These are phyloP conservation scores for Zygosaccharomyces pseudobailii DNA, from an alignment of 1,139 yeast genomes.

Conservation along the genomic window DNA sequence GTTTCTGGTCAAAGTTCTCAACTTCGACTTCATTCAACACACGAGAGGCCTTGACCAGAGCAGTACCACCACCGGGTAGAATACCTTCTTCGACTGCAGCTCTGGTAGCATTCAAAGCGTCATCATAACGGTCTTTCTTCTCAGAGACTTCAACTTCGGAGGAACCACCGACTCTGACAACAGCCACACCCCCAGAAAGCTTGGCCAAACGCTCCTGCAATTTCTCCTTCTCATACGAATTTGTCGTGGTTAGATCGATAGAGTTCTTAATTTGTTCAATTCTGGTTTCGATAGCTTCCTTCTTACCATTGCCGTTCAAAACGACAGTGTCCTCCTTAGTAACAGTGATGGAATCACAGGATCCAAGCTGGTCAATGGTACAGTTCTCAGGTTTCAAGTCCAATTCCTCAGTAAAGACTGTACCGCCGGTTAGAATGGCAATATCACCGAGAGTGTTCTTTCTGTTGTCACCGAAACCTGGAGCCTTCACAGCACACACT, in stretches of 20 bases:
- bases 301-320: conserved; percentile 92
- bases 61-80: conserved; percentile 99
- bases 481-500: conserved; percentile 98
- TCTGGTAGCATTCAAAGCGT: conserved; percentile 97
- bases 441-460: conserved; percentile 96
- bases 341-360: conserved; percentile 87
- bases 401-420: conserved; percentile 97
- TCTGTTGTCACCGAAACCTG: conserved; percentile 99
- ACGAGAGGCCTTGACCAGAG: conserved; percentile 89
- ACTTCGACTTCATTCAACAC: conserved; percentile 74
- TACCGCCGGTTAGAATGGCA: conserved; percentile 95
- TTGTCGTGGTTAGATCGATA: conserved; percentile 67
- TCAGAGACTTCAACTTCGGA: conserved; percentile 99
- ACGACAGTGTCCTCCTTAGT: conserved; percentile 97
- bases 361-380: conserved; percentile 85
- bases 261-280: conserved; percentile 94
- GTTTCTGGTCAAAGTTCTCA: conserved; percentile 93
- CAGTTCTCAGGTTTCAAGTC: conserved; percentile 97
- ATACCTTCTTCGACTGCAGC: conserved; percentile 99
- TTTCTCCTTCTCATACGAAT: conserved; percentile 96
- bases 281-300: conserved; percentile 82
- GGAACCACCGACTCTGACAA: conserved; percentile 95
- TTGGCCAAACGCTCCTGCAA: conserved; percentile 98
- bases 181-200: conserved; percentile 99
- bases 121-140: conserved; percentile 99